phyloP scores from a whole-genome alignment of 169 alveolate genomes.

The Cyclospora cayetanensis region DNA sequence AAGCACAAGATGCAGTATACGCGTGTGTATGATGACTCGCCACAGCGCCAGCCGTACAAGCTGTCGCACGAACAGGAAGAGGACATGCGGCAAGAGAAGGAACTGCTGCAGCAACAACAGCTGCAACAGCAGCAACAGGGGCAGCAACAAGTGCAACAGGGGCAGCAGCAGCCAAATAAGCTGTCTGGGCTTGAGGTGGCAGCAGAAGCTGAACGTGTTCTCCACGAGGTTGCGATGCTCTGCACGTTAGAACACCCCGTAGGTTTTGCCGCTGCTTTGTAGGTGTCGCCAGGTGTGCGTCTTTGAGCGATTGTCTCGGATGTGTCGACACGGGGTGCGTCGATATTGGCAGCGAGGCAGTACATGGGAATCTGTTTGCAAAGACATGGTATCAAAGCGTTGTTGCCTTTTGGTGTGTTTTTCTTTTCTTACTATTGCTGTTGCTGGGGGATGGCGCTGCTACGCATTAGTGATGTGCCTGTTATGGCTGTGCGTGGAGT shows the following conservation, averaged over 20 bases:
- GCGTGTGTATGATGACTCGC: background rate
- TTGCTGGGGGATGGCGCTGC: background rate
- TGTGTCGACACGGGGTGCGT: too few relatives aligned
- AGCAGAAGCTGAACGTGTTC: background rate
- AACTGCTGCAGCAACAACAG: background rate
- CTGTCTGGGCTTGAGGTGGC: background rate
- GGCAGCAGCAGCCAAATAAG: background rate
- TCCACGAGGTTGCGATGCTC: constrained; percentile 22
- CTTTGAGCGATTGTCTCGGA: too few relatives aligned
- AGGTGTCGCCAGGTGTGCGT: too few relatives aligned
- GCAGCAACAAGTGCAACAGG: constrained; percentile 20
- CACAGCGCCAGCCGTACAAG: background rate
- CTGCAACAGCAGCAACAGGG: background rate
- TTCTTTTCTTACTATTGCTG: background rate
- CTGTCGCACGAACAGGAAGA: background rate
- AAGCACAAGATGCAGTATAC: background rate
- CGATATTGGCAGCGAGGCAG: too few relatives aligned
- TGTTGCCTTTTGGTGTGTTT: background rate
- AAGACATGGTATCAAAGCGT: background rate
- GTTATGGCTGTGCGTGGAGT: background rate
- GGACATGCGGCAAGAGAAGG: background rate
- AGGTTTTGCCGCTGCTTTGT: background rate
- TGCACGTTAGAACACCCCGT: constrained; percentile 18
- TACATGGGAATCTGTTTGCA: too few relatives aligned
- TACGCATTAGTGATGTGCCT: background rate